A percentile compares a stretch with the other conserved stretches of the same genome.
Conservation (phyloP, 768 basidiomycete species). For the Terana coerulea region DNA sequence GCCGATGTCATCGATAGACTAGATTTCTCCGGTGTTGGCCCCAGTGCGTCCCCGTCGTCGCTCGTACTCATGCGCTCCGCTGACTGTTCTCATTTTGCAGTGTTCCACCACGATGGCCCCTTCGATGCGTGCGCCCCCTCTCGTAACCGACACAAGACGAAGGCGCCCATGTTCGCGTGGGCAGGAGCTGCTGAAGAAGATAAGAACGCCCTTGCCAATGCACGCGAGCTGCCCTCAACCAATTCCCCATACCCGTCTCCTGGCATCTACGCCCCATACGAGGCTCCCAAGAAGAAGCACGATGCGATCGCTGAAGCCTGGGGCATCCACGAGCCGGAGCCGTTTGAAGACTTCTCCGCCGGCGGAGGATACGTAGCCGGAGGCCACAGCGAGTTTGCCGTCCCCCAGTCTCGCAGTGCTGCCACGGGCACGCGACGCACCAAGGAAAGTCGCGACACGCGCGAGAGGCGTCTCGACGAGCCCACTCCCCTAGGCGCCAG, state of each 20-base stretch:
- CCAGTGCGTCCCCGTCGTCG: constrained; percentile 51
- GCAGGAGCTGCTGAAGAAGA: constrained; percentile 36
- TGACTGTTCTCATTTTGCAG: constrained; percentile 35
- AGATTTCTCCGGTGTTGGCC: constrained; percentile 80
- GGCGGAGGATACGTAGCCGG: constrained; percentile 52
- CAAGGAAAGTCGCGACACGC: constrained; percentile 49
- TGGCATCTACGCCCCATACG: constrained; percentile 39
- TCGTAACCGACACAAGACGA: constrained; percentile 74
- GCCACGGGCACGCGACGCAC: constrained; percentile 20
- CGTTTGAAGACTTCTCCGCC: constrained; percentile 85
- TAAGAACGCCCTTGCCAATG: constrained; percentile 32
- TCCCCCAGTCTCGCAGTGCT: constrained; percentile 48
- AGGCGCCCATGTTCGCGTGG: constrained; percentile 86
- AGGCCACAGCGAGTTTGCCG: constrained; percentile 36
- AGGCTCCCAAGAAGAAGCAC: constrained; percentile 77
- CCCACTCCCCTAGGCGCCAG: constrained; percentile 28
- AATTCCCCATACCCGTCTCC: constrained; percentile 46
- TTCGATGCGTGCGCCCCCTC: constrained; percentile 92
- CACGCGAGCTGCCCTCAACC: constrained; percentile 20
- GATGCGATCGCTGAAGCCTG: constrained; percentile 90
- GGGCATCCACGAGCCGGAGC: constrained; percentile 91
- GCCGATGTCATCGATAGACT: constrained; percentile 89
- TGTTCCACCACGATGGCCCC: constrained; percentile 91
- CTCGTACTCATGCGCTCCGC: constrained; percentile 5
- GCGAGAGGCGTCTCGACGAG: constrained; percentile 44